Base-by-base conservation (phyloP, 2,329 filamentous ascomycete genomes). In the Cordyceps fumosorosea region DNA sequence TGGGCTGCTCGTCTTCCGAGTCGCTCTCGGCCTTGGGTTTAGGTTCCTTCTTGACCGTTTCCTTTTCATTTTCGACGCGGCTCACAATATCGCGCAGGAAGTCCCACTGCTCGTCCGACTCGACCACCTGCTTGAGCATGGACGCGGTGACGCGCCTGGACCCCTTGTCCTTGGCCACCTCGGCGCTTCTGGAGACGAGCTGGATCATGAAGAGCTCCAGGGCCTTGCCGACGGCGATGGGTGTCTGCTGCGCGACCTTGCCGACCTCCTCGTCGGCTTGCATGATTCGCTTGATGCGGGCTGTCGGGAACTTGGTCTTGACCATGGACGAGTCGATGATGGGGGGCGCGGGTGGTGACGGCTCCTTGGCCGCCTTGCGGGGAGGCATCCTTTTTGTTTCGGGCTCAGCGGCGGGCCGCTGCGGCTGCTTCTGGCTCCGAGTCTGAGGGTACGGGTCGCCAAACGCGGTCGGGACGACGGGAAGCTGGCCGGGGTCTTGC, bases 221-320 rank as follows among this genome's bases (percentile, higher is more conserved):
- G 18, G 95, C 95, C 79, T 97, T 97, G 67, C 91, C 91, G 51
- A 98, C 93, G 29, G 93, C 95, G 62, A 96, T 96, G 18, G 93
- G 93, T 0, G 95, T 97, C 65, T 98, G 95, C 76, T 99, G 95
- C 4, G 95, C 93, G 11, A 99, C 95, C 77, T 99, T 99, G 65
- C 95, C 95, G 0, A 99, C 93, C 73, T 99, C 95, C 72, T 99
- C 95, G 71, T 99, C 95, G 12, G 93, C 93, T 77, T 99, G 95
- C 95, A 99, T 98, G 70, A 99, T 98, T 57, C 95, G 87, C 81
- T 99, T 99, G 80, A 99, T 99, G 65, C 95, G 85, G 16, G 95
- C 95, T 37, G 96, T 96, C 1, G 95, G 95, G 71, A 99, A 99
- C 71, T 97, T 97, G 40, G 93, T 98, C 75, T 86, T 90, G 69